A percentile compares a stretch with the other conserved stretches of the same genome.
Evolutionary conservation across 495 filamentous ascomycete species (phyloP).

Genomic region (Usnea hakonensis): DNA sequence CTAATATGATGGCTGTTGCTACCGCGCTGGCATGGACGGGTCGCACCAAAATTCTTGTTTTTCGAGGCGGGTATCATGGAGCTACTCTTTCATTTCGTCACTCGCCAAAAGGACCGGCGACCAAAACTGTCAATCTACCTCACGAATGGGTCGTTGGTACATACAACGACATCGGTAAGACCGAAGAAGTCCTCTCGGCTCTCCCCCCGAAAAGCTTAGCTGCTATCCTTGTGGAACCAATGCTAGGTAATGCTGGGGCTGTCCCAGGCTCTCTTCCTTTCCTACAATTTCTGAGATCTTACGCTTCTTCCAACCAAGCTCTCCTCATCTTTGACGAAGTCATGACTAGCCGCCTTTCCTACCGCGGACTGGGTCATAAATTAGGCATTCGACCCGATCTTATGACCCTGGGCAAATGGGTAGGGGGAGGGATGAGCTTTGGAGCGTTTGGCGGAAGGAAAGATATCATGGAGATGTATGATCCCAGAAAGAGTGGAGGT

Average conservation of each 20-base stretch:
- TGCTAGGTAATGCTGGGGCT: slow-evolving; percentile 51
- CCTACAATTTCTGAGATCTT: slow-evolving; percentile 32
- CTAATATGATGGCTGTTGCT: slow-evolving; percentile 33
- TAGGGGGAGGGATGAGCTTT: slow-evolving; percentile 56
- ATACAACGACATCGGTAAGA: slow-evolving; percentile 39
- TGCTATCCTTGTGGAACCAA: slow-evolving; percentile 51
- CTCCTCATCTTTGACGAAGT: slow-evolving; percentile 60
- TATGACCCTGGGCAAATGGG: slow-evolving; percentile 54
- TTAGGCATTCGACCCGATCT: slow-evolving; percentile 47
- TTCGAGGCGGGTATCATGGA: slow-evolving; percentile 28
- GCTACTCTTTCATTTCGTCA: slow-evolving; percentile 19
- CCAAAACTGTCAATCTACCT: slow-evolving; percentile 20
- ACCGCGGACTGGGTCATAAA: slow-evolving; percentile 37
- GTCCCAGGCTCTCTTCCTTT: slow-evolving; percentile 41
- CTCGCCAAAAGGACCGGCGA: background rate
- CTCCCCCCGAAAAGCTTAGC: slow-evolving; percentile 34
- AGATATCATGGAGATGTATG: slow-evolving; percentile 49
- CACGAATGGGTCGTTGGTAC: slow-evolving; percentile 42
- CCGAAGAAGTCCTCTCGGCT: slow-evolving; percentile 17
- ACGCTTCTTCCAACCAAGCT: slow-evolving; percentile 31
- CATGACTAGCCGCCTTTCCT: slow-evolving; percentile 50
- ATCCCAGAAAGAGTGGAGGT: slow-evolving; percentile 32
- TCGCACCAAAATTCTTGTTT: slow-evolving; percentile 30
- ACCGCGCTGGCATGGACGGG: slow-evolving; percentile 27
- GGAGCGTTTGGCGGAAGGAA: slow-evolving; percentile 54